Evolutionary conservation across 2,329 filamentous ascomycete genomes (phyloP).

Genomic region (Colletotrichum sp.): DNA sequence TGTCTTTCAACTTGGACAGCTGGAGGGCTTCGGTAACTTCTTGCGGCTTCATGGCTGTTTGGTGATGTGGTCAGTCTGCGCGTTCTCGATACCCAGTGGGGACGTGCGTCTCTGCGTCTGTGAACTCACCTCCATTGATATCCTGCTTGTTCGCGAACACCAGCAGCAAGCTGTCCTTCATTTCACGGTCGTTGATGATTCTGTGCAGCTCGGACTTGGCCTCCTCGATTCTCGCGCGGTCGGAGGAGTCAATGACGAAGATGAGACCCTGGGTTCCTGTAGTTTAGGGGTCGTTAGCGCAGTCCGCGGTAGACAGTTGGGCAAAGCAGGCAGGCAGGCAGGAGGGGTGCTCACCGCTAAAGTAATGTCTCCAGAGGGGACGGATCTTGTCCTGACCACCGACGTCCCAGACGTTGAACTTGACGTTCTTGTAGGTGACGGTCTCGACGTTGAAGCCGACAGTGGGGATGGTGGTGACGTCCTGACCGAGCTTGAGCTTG

Average conservation of each 20-base stretch:
- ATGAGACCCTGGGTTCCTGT: conserved; percentile 94
- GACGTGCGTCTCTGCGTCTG: background rate
- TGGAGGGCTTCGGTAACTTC: conserved; percentile 81
- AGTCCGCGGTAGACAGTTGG: background rate
- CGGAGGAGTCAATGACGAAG: conserved; percentile 97
- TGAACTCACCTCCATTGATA: conserved; percentile 71
- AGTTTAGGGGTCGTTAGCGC: background rate
- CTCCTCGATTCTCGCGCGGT: conserved; percentile 90
- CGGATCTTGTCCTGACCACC: conserved; percentile 99
- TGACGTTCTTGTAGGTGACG: conserved; percentile 98
- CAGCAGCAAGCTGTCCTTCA: conserved; percentile 91
- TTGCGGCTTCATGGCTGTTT: conserved; percentile 75
- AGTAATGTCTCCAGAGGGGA: conserved; percentile 97
- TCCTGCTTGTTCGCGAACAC: conserved; percentile 99
- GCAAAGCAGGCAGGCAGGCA: background rate
- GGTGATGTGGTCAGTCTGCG: background rate
- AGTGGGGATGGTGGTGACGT: conserved; percentile 97
- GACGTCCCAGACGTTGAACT: conserved; percentile 99
- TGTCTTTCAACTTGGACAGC: conserved; percentile 79
- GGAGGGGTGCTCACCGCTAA: conserved; percentile 64
- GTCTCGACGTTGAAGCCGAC: conserved; percentile 99
- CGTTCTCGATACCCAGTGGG: background rate
- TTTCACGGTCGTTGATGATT: conserved; percentile 97
- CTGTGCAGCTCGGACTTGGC: conserved; percentile 92
- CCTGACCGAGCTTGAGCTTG: conserved; percentile 98